These are phyloP conservation scores for Vicia sativa DNA, from an alignment of 306 rosid genomes.

Conservation along the genomic window DNA sequence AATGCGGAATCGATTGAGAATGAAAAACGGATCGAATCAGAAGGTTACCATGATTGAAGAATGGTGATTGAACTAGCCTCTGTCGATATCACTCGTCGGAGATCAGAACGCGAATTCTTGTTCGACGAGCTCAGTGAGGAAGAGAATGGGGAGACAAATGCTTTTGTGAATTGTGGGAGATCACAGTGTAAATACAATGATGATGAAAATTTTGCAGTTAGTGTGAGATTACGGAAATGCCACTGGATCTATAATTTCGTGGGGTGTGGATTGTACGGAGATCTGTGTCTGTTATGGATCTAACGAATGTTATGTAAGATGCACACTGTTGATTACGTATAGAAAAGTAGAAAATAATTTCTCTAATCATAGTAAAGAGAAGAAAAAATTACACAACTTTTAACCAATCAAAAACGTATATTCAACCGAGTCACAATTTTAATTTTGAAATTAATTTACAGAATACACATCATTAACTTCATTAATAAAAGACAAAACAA, in stretches of 20 bases:
- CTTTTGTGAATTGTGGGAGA: conserved; percentile 17
- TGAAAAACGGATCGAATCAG: conserved; percentile 37
- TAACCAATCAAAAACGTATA: too few relatives aligned
- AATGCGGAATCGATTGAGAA: conserved; percentile 35
- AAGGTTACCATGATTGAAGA: conserved; percentile 75
- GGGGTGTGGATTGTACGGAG: background rate
- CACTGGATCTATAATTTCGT: conserved; percentile 40
- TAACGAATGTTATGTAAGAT: background rate
- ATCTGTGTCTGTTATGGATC: background rate
- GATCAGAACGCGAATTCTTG: conserved; percentile 54
- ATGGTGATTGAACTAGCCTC: conserved; percentile 40
- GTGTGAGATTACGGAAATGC: conserved; percentile 55
- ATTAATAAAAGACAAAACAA: too few relatives aligned
- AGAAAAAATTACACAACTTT: too few relatives aligned
- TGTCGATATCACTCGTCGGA: conserved; percentile 39
- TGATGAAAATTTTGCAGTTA: conserved; percentile 43
- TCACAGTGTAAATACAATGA: conserved; percentile 37
- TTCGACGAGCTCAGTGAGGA: conserved; percentile 45
- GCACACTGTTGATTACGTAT: background rate
- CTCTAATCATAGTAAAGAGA: too few relatives aligned
- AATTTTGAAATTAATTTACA: too few relatives aligned
- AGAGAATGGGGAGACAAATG: conserved; percentile 16
- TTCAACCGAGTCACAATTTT: too few relatives aligned
- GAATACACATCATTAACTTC: too few relatives aligned
- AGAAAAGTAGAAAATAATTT: too few relatives aligned